phyloP scores from a whole-genome alignment of 1,139 yeast species.

The Geotrichum phurueaensis region DNA sequence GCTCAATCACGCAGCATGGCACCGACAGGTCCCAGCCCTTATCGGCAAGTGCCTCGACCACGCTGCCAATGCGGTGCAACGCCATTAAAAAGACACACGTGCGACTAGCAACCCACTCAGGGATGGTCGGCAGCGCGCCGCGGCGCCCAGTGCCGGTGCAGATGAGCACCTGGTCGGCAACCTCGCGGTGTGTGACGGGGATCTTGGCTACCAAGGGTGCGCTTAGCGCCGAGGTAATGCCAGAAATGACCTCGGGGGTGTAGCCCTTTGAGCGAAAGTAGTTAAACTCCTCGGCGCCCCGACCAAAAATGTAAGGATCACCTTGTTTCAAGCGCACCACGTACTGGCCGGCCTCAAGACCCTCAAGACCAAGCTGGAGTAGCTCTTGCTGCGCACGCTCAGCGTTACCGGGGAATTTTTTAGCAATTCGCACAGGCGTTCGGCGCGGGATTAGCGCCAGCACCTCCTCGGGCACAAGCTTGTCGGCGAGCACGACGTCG shows the following conservation, averaged over 20 bases:
- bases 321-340: constrained; percentile 94
- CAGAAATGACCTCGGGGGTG: constrained; percentile 72
- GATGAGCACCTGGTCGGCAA: constrained; percentile 84
- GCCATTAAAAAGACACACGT: constrained; percentile 92
- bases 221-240: constrained; percentile 84
- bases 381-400: constrained; percentile 88
- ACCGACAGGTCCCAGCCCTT: constrained; percentile 63
- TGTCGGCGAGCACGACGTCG: constrained; percentile 82
- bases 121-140: constrained; percentile 74
- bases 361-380: constrained; percentile 60
- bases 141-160: constrained; percentile 94
- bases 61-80: constrained; percentile 68
- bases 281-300: constrained; percentile 89
- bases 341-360: constrained; percentile 56
- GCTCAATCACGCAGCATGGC: constrained; percentile 82
- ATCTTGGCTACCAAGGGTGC: constrained; percentile 82
- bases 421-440: constrained; percentile 76
- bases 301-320: constrained; percentile 93
- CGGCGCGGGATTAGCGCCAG: constrained; percentile 69
- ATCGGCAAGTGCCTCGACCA: constrained; percentile 51
- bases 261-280: constrained; percentile 65
- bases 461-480: constrained; percentile 84
- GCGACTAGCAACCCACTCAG: constrained; percentile 63
- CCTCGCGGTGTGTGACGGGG: constrained; percentile 89
- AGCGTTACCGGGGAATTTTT: constrained; percentile 95